Base-by-base conservation (phyloP, 768 basidiomycete species). In the Macrolepiota fuliginosa region DNA sequence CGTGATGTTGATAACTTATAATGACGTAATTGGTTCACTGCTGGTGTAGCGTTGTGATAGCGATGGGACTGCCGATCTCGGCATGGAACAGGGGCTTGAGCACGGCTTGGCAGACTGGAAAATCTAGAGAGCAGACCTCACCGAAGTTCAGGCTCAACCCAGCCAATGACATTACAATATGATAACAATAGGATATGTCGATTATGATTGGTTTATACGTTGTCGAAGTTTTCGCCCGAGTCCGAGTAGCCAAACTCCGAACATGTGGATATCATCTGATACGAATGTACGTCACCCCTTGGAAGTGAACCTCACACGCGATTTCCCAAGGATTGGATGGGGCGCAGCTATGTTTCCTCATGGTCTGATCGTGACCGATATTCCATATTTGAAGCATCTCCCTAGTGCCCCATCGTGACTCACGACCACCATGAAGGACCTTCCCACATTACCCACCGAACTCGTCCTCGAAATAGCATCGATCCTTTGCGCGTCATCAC, bases 391-490 rank as follows among this genome's bases (percentile, higher is more conserved):
- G n/a, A 45, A 22, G n/a, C 19, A 15, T 7, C 42, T 9, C 42
- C 42, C 17, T 3, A 7, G 15, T 45, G 7, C 19, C 19, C 42
- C 42, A 19, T 9, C 42, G 42, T 45, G 42, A 45, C 42, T 45
- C 19, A 19, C 19, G 17, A n/a, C 55, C 9, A 17, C 42, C 42
- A 56, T 47, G 56, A 47, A 46, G 17, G n/a, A 42, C 50, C 39
- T 53, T 40, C 52, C 58, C 36, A 27, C 17, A 40, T 37, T 59
- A 27, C 58, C 58, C 9, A 29, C 49, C 10, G 58, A 59, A 29
- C 51, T 59, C 24, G 11, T 59, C 24, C 51, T 59, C 40, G 58
- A 59, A 35, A 40, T 59, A 15, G 39, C 36, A 17, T 27, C 39
- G 17, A 52, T 24, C 24, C 19, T 32, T 15, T 59, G 35, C 37